A percentile compares a stretch with the other conserved stretches of the same genome.
Conservation (phyloP, 2,329 filamentous ascomycete genomes). For the Aspergillus niger region DNA sequence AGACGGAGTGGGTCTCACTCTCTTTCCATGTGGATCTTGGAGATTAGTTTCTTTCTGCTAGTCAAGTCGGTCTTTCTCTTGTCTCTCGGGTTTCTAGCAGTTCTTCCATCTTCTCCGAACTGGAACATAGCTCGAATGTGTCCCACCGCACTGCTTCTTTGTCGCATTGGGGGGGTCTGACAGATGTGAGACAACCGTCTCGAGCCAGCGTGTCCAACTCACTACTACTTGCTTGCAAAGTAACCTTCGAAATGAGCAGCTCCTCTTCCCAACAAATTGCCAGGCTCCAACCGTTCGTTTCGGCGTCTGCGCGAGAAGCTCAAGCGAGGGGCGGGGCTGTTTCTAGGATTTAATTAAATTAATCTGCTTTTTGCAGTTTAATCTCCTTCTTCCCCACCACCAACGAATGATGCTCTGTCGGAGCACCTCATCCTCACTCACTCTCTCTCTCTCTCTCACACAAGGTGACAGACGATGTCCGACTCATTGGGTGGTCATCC, state of each 20-base stretch:
- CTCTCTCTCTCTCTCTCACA: too few relatives aligned
- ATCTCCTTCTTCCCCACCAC: conserved; percentile 9
- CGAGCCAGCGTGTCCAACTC: background rate
- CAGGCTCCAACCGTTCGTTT: background rate
- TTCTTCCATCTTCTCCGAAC: background rate
- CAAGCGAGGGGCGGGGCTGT: conserved; percentile 10
- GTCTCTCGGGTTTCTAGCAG: background rate
- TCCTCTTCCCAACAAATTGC: background rate
- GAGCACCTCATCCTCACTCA: background rate
- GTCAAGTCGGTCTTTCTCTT: background rate
- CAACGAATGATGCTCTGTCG: background rate
- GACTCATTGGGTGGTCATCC: background rate
- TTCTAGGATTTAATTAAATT: conserved; percentile 2
- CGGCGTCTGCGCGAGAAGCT: background rate
- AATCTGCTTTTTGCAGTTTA: conserved; percentile 5
- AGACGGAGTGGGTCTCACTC: too few relatives aligned
- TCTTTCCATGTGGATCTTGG: too few relatives aligned
- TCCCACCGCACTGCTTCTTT: too few relatives aligned
- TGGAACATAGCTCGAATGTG: background rate
- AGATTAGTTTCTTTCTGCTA: too few relatives aligned
- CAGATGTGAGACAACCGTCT: background rate
- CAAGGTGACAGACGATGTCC: too few relatives aligned
- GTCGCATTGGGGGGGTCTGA: background rate
- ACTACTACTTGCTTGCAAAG: too few relatives aligned
- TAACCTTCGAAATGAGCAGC: background rate